Conservation (phyloP, 768 basidiomycete species). For the Baorangia bicolor region DNA sequence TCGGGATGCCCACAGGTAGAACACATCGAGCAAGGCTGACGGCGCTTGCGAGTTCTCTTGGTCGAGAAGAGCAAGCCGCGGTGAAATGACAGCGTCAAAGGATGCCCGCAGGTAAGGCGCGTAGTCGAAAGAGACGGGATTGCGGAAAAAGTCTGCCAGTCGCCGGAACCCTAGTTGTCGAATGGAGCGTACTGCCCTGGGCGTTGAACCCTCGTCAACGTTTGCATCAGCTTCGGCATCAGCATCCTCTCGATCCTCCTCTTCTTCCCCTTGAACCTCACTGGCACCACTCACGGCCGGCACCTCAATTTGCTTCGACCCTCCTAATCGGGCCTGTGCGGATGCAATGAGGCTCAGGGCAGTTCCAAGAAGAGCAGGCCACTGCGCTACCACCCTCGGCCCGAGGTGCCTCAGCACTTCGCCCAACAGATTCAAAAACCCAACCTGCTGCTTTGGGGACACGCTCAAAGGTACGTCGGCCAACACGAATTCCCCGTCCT, state of each 20-base stretch:
- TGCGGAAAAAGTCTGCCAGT: constrained; percentile 83
- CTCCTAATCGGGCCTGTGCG: constrained; percentile 59
- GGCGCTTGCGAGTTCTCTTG: constrained; percentile 91
- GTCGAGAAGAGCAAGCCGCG: constrained; percentile 72
- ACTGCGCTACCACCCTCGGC: constrained; percentile 61
- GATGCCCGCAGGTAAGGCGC: constrained; percentile 61
- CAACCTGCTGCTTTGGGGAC: constrained; percentile 68
- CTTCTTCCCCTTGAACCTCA: constrained; percentile 33
- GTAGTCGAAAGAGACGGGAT: constrained; percentile 73
- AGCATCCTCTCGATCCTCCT: constrained; percentile 35
- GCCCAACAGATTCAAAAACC: constrained; percentile 81
- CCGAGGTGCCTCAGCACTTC: constrained; percentile 85
- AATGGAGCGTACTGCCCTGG: constrained; percentile 54
- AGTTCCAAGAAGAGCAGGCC: constrained; percentile 73
- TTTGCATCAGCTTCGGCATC: constrained; percentile 37
- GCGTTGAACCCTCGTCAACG: constrained; percentile 29
- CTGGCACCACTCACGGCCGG: constrained; percentile 16
- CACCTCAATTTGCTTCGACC: constrained; percentile 21
- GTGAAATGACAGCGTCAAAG: constrained; percentile 75
- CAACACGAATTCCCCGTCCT: constrained; percentile 31
- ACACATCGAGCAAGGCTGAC: constrained; percentile 83
- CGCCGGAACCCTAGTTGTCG: constrained; percentile 86
- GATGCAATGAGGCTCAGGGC: constrained; percentile 63
- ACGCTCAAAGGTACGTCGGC: constrained; percentile 31
- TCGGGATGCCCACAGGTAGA: constrained; percentile 70